Conservation (phyloP, 2,329 filamentous ascomycete genomes). For the Leptodontidium sp. region DNA sequence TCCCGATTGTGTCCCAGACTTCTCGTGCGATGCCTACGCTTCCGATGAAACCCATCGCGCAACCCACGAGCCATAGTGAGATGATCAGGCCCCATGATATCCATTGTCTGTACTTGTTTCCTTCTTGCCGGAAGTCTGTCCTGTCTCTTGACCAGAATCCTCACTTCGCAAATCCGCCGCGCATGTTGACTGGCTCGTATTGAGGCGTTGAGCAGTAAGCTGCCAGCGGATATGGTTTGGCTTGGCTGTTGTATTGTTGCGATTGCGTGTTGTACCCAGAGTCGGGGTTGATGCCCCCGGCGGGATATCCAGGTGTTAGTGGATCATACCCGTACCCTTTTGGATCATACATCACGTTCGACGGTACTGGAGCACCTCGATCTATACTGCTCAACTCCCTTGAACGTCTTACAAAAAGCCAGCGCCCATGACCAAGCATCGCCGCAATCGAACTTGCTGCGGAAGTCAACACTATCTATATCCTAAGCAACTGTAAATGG, state of each 20-base stretch:
- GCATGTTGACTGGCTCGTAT: neutral
- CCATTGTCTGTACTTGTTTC: conserved; percentile 15
- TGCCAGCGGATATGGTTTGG: conserved; percentile 5
- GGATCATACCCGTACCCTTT: neutral
- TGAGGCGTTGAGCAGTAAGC: conserved; percentile 5
- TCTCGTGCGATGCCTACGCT: conserved; percentile 11
- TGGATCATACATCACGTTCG: neutral
- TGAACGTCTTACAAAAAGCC: neutral
- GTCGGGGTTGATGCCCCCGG: neutral
- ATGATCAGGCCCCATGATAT: conserved; percentile 13
- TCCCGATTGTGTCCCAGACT: neutral
- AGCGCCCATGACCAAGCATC: conserved; percentile 15
- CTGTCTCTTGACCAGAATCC: conserved; percentile 10
- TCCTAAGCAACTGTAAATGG: conserved; percentile 12
- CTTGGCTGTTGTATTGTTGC: conserved; percentile 1
- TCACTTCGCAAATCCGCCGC: neutral
- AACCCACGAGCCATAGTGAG: conserved; percentile 6
- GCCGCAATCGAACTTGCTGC: conserved; percentile 10
- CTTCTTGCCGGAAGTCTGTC: conserved; percentile 6
- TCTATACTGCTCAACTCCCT: neutral
- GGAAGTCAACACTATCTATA: conserved; percentile 12
- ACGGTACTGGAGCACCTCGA: neutral
- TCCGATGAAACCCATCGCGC: conserved; percentile 14
- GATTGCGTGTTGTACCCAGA: neutral
- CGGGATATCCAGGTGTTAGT: neutral